phyloP scores from a whole-genome alignment of 768 basidiomycete species.

The Clathrus columnatus region DNA sequence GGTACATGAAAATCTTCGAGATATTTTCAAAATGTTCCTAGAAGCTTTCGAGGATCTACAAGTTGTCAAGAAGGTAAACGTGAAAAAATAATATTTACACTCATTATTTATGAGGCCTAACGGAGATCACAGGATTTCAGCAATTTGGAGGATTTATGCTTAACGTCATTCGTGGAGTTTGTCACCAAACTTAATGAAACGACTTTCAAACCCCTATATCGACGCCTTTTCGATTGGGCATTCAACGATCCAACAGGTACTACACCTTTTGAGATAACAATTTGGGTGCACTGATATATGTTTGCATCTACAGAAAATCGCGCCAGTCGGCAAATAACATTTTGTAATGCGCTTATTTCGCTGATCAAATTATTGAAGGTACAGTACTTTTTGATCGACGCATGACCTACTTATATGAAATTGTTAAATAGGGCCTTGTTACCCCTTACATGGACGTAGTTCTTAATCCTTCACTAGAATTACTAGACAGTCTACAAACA shows the following conservation, averaged over 20 bases:
- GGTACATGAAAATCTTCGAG: slow-evolving; percentile 56
- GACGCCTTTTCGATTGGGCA: slow-evolving; percentile 91
- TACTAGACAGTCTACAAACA: slow-evolving; percentile 42
- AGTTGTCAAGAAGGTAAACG: slow-evolving; percentile 15
- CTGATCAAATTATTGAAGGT: slow-evolving; percentile 89
- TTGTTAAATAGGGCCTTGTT: slow-evolving; percentile 56
- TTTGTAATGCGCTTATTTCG: slow-evolving; percentile 63
- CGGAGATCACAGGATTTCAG: not conserved
- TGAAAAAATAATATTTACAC: slow-evolving; percentile 23
- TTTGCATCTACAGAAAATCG: not conserved
- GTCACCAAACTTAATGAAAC: slow-evolving; percentile 90
- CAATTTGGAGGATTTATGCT: slow-evolving; percentile 19
- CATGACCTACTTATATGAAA: not conserved
- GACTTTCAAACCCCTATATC: slow-evolving; percentile 85
- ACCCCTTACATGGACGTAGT: slow-evolving; percentile 84
- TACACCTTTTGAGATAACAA: slow-evolving; percentile 15
- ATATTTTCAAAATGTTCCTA: slow-evolving; percentile 70
- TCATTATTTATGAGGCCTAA: too few species aligned
- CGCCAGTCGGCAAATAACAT: slow-evolving; percentile 44
- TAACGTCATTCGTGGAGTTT: slow-evolving; percentile 72
- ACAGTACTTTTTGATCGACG: not conserved
- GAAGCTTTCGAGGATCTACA: slow-evolving; percentile 57
- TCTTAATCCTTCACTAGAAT: slow-evolving; percentile 54
- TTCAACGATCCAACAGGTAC: slow-evolving; percentile 50
- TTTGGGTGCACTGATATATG: slow-evolving; percentile 26